Base-by-base conservation (phyloP, 177 flowering plant species). In the Vitis hybrid region DNA sequence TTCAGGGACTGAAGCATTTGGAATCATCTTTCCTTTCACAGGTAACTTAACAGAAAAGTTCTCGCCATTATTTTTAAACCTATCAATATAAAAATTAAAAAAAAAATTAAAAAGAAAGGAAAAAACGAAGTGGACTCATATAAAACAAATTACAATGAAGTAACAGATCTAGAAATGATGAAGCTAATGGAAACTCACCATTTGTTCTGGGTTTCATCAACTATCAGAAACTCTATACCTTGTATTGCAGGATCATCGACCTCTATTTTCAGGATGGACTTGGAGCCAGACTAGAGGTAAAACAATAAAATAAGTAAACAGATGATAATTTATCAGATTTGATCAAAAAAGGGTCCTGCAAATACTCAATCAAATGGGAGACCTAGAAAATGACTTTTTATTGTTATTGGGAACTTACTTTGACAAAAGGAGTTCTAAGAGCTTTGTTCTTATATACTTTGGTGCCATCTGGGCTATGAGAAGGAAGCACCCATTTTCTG, bases 401-500 rank as follows among this genome's bases (percentile, higher is more conserved):
- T 9, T 21, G 49, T 6, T 26, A 57, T 39, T 61, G 49, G 39
- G 22, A 64, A 68, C 86, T 76, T 82, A 90, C 99, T 72, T 83
- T 90, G 21, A 67, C 60, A 67, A 93, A 91, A 45, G 97, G 97
- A 74, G 89, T 88, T 83, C 94, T 87, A 39, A 93, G 90, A 72
- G 99, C 99, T 78, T 70, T 80, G 76, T 95, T 84, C 77, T 91
- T 90, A 76, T 89, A 84, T 29, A 78, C 74, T 76, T 74, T 79
- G 12, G 97, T 89, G 74, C 96, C 94, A 71, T 88, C 88, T 29
- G 99, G 98, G 52, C 69, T 81, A 65, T 77, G 80, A 62, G 89
- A 80, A 74, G 99, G 99, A 80, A 93, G 88, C 49, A 81, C 68
- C 99, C 99, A 95, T 57, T 84, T 84, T 65, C 98, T 95, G 77